Evolutionary conservation across 2,329 filamentous ascomycete species (phyloP).

Genomic region (Exophiala xenobiotica): DNA sequence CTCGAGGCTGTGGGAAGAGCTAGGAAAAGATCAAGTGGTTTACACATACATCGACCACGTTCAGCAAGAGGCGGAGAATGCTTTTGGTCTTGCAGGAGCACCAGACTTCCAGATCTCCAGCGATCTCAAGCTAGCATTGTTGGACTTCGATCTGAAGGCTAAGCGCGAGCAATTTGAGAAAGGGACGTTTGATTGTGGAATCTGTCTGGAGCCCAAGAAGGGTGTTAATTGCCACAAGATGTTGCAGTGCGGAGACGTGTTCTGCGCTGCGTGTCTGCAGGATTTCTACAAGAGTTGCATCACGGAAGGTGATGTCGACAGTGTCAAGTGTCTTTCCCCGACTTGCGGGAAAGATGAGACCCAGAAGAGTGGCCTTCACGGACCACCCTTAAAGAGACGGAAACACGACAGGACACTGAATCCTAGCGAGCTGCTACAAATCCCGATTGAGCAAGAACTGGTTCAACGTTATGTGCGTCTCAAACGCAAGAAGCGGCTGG

Average conservation of each 20-base stretch:
- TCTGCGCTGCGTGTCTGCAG: constrained; percentile 81
- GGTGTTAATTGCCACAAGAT: constrained; percentile 78
- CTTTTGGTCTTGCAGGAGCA: constrained; percentile 51
- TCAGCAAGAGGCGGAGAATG: constrained; percentile 57
- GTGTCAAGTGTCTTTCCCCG: constrained; percentile 76
- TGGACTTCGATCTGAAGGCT: constrained; percentile 75
- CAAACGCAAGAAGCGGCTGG: constrained; percentile 89
- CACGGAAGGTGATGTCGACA: constrained; percentile 74
- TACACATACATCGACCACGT: constrained; percentile 62
- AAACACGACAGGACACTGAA: constrained; percentile 70
- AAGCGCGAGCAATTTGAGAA: constrained; percentile 74
- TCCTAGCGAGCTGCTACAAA: constrained; percentile 79
- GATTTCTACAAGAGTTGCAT: constrained; percentile 91
- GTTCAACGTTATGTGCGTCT: constrained; percentile 85
- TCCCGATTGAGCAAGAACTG: constrained; percentile 66
- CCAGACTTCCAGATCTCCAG: constrained; percentile 44
- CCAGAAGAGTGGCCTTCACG: constrained; percentile 33
- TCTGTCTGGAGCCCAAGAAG: constrained; percentile 92
- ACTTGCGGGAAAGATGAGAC: constrained; percentile 64
- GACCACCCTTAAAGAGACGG: constrained; percentile 41
- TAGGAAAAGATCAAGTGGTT: constrained; percentile 56
- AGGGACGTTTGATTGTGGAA: constrained; percentile 81
- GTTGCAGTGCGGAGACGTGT: constrained; percentile 83
- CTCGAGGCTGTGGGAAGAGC: constrained; percentile 58
- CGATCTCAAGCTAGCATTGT: constrained; percentile 63